phyloP scores from a whole-genome alignment of 345 rosid species.

The Fremontodendron californicum region DNA sequence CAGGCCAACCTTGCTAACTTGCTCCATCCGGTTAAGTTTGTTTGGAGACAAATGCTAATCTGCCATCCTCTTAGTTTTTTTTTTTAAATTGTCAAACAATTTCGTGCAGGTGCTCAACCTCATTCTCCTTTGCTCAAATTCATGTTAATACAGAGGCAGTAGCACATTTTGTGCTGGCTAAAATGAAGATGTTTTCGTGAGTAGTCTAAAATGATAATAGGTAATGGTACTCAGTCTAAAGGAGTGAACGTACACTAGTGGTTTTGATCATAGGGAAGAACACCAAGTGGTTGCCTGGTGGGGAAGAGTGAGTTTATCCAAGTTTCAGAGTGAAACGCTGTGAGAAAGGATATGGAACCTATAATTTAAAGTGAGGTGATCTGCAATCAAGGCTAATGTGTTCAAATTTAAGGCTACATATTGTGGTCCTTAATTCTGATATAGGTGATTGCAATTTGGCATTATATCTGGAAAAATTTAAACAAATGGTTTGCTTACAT shows the following conservation, averaged over 20 bases:
- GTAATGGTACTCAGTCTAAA: neutral
- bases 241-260: neutral
- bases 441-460: neutral
- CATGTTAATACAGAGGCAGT: neutral
- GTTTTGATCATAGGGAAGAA: neutral
- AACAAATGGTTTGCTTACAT: neutral
- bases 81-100: neutral
- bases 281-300: neutral
- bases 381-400: neutral
- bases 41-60: neutral
- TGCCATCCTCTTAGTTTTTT: neutral
- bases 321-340: neutral
- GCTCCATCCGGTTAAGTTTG: neutral
- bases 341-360: neutral
- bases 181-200: conserved; percentile 6
- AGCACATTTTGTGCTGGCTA: conserved; percentile 11
- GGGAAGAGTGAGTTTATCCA: neutral
- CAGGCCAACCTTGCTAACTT: neutral
- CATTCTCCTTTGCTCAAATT: neutral
- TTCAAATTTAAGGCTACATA: neutral
- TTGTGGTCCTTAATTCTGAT: neutral
- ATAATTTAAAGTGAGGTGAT: neutral
- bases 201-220: neutral
- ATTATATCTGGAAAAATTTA: neutral
- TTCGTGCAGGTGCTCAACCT: neutral